Evolutionary conservation across 306 rosid species (phyloP), one percentile per base, ranked within the genome.

Genomic region (Prunus mongolica): DNA sequence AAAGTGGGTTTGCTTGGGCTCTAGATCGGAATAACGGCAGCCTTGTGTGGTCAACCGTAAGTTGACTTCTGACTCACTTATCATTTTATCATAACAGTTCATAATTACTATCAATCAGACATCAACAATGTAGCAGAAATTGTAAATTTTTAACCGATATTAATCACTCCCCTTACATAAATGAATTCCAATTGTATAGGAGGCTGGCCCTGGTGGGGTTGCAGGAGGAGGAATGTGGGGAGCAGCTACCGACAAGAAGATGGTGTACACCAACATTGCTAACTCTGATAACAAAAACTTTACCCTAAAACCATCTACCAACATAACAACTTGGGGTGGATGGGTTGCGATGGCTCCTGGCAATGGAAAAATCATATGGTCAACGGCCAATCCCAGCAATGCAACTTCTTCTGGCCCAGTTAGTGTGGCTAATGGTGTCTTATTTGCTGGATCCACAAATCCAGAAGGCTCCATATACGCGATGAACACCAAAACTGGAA

Each of bases 1-100:
- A 90, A 74, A 90, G 88, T 74, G 96, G 96, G 6, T 84, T 28
- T 38, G 89, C 92, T 0, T 90, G 92, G 96, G 91, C 92, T 49
- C 68, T 88, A 0, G 88, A 90, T 80, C 89, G 91, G 6, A 50
- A 80, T 50, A 72, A 82, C 55, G 96, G 96, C 19, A 72, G 10
- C 72, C 67, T 87, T 2, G 1, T 76, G 1, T 87, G 96, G 93
- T 76, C 63, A 44, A 80, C 46, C 78, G 91, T 85, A 73, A 66
- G 70, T 71, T 46, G 49, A 32, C 47, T 14, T 69, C 28, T 2
- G 27, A 45, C 55, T 11, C n/a, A 25, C 6, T 13, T 46, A 1
- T 18, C 28, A 2, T 25, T 22, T 45, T 45, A 8, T 45, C 8
- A 34, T 34, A 6, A 34, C 41, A 5, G 41, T 34, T 34, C 41